Evolutionary conservation across 768 basidiomycete genomes (phyloP).

Genomic region (Mycena capillaripes): DNA sequence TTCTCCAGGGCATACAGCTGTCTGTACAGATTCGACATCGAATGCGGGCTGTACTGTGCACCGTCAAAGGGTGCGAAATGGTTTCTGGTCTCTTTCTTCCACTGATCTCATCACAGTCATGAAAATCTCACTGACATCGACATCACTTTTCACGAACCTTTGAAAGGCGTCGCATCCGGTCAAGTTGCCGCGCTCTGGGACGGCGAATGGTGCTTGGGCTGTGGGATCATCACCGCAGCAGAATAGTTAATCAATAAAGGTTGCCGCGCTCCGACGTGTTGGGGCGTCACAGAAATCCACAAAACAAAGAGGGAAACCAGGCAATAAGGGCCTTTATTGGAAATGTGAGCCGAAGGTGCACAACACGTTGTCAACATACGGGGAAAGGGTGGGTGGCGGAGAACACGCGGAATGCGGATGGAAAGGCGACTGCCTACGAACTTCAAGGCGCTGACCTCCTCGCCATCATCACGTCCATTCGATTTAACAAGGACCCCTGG

Average conservation of each 20-base stretch:
- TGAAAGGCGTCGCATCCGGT: constrained; percentile 81
- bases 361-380: too few species aligned
- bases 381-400: too few species aligned
- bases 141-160: constrained; percentile 69
- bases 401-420: too few species aligned
- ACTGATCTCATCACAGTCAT: background rate
- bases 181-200: constrained; percentile 86
- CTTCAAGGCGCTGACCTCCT: too few species aligned
- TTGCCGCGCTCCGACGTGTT: too few species aligned
- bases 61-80: constrained; percentile 63
- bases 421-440: too few species aligned
- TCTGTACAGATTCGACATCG: constrained; percentile 79
- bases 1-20: constrained; percentile 64
- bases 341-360: too few species aligned
- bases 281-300: too few species aligned
- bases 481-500: too few species aligned
- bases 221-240: constrained; percentile 69
- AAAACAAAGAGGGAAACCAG: too few species aligned
- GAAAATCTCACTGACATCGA: constrained; percentile 35
- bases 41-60: constrained; percentile 69
- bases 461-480: too few species aligned
- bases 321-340: too few species aligned
- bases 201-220: constrained; percentile 86
- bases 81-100: background rate
- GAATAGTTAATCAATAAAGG: background rate